Percentiles rank a stretch among this genome's conserved stretches.
These are phyloP conservation scores for Aspergillus quadrilineatus DNA, from an alignment of 2,329 filamentous ascomycete genomes.

Conservation along the genomic window DNA sequence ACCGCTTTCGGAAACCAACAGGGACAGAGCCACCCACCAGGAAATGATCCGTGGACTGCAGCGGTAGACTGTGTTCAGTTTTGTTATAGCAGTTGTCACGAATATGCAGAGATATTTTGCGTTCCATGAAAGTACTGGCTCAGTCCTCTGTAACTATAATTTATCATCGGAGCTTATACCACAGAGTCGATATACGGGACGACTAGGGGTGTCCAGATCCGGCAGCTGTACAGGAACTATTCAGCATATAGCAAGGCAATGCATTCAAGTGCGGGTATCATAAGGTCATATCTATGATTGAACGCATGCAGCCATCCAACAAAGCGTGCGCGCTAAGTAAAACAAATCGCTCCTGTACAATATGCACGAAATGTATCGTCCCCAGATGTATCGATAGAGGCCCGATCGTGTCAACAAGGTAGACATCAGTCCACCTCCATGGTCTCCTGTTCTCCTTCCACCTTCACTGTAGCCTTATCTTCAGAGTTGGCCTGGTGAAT, in stretches of 20 bases:
- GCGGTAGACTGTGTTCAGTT: conserved; percentile 28
- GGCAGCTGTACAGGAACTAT: no score
- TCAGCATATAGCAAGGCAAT: neutral
- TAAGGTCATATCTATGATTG: conserved; percentile 6
- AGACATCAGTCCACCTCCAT: conserved; percentile 43
- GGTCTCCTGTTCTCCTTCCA: conserved; percentile 25
- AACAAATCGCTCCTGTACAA: neutral
- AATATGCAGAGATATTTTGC: conserved; percentile 1
- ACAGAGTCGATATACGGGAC: no score
- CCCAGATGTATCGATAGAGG: no score
- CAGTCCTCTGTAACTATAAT: no score
- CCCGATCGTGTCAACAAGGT: neutral
- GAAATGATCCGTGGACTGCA: conserved; percentile 74
- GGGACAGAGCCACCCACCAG: conserved; percentile 78
- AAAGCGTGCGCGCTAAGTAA: neutral
- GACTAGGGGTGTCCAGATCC: no score
- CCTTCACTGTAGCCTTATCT: conserved; percentile 12
- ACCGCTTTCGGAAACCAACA: conserved; percentile 78
- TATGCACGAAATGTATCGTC: neutral
- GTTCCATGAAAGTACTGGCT: neutral
- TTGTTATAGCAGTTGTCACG: conserved; percentile 3
- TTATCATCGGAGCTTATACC: no score
- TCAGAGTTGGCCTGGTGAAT: conserved; percentile 24
- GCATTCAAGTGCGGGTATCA: conserved; percentile 23
- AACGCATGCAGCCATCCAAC: neutral